Evolutionary conservation across 2,329 filamentous ascomycete species (phyloP), one percentile per base, ranked within the genome.

Genomic region (Blumeria graminis): DNA sequence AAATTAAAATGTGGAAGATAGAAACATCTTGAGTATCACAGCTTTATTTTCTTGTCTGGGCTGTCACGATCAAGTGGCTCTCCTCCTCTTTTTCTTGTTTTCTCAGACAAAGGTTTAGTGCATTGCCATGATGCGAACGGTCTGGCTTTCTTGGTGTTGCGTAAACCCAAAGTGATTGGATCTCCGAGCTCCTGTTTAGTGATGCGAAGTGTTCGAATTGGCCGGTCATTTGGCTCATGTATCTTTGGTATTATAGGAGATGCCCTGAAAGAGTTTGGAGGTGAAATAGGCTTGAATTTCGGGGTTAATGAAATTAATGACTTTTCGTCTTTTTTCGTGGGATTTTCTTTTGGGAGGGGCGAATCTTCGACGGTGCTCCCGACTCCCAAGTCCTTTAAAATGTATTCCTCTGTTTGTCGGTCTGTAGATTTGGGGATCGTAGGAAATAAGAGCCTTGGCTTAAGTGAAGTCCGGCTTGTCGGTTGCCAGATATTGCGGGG

Each of bases 381-480:
- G 6, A 72, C 74, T 62, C 76, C 74, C 58, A 72, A 69, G 58
- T 76, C 78, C 62, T 81, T 77, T 72, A 62, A 81, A 74, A 38
- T 78, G 78, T 57, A 69, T 66, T 6, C 76, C 76, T 64, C 84
- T 79, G 56, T 80, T 78, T 56, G 80, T 74, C 55, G 79, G 74
- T 68, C 62, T 64, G 68, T 62, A 65, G 70, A 61, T 73, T 73
- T 59, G 71, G 71, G 43, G 70, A 68, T 3, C 41, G 60, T 56
- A 35, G 65, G 77, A 69, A 86, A 89, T 7, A 89, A 74, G 8
- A 86, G 75, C 36, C 82, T 78, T 13, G 84, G 84, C 68, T 84
- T 82, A 65, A 88, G 74, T 1, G 76, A 72, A n/a, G 81, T 80
- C 57, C 82, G 79, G 28, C 81, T 83, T 56, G 83, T 68, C 22